A percentile compares a stretch with the other conserved stretches of the same genome.
These are phyloP conservation scores for Colletotrichum sp. DNA, from an alignment of 2,329 filamentous ascomycete genomes.

Conservation along the genomic window DNA sequence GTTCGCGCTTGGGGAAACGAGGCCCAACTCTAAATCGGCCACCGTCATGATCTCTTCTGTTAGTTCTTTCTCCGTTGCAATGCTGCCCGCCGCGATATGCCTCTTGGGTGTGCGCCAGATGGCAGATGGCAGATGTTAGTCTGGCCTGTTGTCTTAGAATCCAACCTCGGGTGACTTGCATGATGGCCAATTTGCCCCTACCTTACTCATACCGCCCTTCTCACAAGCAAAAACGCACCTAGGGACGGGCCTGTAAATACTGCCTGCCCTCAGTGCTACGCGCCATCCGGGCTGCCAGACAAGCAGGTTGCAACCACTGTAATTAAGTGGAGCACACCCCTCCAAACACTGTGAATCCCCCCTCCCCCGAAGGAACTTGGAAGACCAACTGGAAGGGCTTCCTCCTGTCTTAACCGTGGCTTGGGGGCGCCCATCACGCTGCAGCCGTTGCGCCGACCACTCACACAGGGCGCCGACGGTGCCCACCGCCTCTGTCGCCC, in stretches of 20 bases:
- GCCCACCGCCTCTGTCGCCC: not conserved
- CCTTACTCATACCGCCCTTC: not conserved
- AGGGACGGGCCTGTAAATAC: not conserved
- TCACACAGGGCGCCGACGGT: not conserved
- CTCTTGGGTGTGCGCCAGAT: not conserved
- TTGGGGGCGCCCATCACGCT: conserved; percentile 13
- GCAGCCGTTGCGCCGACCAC: conserved; percentile 2
- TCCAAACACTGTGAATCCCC: not conserved
- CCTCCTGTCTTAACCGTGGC: not conserved
- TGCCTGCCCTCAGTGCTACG: not conserved
- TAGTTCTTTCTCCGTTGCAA: not conserved
- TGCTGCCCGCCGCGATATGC: not conserved
- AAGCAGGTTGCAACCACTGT: not conserved
- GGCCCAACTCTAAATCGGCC: conserved; percentile 2
- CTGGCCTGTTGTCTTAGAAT: not conserved
- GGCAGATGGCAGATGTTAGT: not conserved
- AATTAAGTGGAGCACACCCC: not conserved
- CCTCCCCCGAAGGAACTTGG: not conserved
- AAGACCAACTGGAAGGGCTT: not conserved
- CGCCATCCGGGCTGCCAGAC: not conserved
- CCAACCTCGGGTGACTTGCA: conserved; percentile 16
- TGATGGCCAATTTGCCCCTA: not conserved
- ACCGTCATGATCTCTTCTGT: not conserved
- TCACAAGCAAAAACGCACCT: not conserved
- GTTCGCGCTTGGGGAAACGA: conserved; percentile 14